A percentile compares a stretch with the other conserved stretches of the same genome.
These are phyloP conservation scores for Cucurbita moschata DNA, from an alignment of 306 rosid species.

Conservation along the genomic window DNA sequence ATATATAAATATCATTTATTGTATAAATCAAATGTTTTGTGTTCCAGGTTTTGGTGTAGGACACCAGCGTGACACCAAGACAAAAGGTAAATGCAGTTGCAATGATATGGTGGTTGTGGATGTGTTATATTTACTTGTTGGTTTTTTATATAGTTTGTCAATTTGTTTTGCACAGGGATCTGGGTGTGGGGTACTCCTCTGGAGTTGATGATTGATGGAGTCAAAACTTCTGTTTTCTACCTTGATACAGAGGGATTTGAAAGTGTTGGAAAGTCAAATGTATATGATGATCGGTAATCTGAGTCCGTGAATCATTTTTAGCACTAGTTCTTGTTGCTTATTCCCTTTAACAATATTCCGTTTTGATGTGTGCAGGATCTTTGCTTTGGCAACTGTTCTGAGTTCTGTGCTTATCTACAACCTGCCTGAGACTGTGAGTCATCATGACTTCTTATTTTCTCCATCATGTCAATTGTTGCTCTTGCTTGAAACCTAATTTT, in stretches of 20 bases:
- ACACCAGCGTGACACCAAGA: slow-evolving; percentile 93
- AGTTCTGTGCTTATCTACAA: slow-evolving; percentile 92
- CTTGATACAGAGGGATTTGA: slow-evolving; percentile 98
- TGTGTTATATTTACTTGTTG: slow-evolving; percentile 5
- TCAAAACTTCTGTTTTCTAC: slow-evolving; percentile 71
- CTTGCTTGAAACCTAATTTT: slow-evolving; percentile 4
- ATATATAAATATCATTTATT: background rate
- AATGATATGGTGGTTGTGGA: slow-evolving; percentile 12
- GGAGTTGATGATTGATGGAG: slow-evolving; percentile 72
- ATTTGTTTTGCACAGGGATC: slow-evolving; percentile 46
- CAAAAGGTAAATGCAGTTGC: slow-evolving; percentile 53
- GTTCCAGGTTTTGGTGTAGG: slow-evolving; percentile 92
- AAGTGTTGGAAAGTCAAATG: slow-evolving; percentile 91
- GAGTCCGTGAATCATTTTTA: slow-evolving; percentile 11
- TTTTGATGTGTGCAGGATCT: slow-evolving; percentile 49
- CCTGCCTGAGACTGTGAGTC: slow-evolving; percentile 84
- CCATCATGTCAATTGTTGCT: slow-evolving; percentile 12
- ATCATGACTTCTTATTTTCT: background rate
- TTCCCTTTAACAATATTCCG: background rate
- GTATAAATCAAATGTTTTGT: slow-evolving; percentile 4
- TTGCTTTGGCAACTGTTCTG: slow-evolving; percentile 88
- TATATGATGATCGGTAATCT: slow-evolving; percentile 91
- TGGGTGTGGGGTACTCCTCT: slow-evolving; percentile 96
- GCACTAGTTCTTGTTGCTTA: background rate
- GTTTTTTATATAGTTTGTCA: background rate